phyloP scores from a whole-genome alignment of 2,329 filamentous ascomycete species.

The Colletotrichum ledebouriae region DNA sequence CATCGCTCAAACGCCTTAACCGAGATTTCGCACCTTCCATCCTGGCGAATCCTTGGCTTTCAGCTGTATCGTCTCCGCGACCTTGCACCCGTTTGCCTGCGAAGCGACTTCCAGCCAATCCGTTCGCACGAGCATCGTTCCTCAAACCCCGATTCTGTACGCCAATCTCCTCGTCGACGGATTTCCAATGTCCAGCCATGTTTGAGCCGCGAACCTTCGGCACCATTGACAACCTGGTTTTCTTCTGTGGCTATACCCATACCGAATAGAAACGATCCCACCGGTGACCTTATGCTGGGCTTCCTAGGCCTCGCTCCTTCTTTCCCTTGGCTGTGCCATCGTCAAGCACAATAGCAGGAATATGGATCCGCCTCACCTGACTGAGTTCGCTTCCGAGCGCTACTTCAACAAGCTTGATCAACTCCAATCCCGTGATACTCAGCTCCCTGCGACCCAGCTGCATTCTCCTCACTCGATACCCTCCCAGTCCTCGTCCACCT shows the following conservation, averaged over 20 bases:
- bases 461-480: slow-evolving; percentile 44
- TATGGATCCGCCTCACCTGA: slow-evolving; percentile 74
- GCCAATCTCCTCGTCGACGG: slow-evolving; percentile 7
- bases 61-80: background rate
- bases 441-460: slow-evolving; percentile 42
- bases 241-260: slow-evolving; percentile 16
- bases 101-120: background rate
- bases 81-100: background rate
- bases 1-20: background rate
- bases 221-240: slow-evolving; percentile 44
- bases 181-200: slow-evolving; percentile 51
- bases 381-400: slow-evolving; percentile 75
- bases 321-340: slow-evolving; percentile 44
- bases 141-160: background rate
- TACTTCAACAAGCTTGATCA: slow-evolving; percentile 74
- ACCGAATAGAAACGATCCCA: slow-evolving; percentile 27
- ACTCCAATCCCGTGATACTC: slow-evolving; percentile 47
- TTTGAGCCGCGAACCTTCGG: slow-evolving; percentile 47
- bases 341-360: slow-evolving; percentile 46
- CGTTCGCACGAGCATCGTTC: background rate
- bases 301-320: slow-evolving; percentile 30
- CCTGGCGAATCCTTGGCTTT: too few relatives aligned
- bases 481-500: slow-evolving; percentile 53
- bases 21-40: background rate
- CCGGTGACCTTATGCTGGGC: slow-evolving; percentile 34